Base-by-base conservation (phyloP, 2,329 filamentous ascomycete genomes). In the Celoporthe dispersa region DNA sequence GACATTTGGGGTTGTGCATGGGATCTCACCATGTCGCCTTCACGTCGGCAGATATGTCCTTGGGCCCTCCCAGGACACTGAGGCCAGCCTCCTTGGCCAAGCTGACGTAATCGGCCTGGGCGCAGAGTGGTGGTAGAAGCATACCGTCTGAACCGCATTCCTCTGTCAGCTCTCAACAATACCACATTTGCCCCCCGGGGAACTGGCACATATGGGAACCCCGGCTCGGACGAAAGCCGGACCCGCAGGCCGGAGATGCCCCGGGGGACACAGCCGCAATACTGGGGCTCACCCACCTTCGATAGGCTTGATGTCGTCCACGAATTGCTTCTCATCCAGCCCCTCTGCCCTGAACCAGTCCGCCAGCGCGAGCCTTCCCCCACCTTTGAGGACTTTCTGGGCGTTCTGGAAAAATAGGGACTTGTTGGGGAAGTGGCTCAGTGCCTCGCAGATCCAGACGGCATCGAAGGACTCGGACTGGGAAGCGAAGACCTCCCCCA, bases 381-480 rank as follows among this genome's bases (percentile, higher is more conserved):
- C 84, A 0, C 78, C 69, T 51, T 80, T 83, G 64, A 90, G 78
- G 44, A 89, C 78, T 62, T 78, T 79, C 39, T 79, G 79, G 1
- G 84, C 83, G 71, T 88, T 89, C 35, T 78, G 76, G 75, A 89
- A 89, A 78, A 90, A 90, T 2, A 88, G 78, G 1, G 81, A 79
- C 76, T 90, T 90, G 75, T 89, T 82, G 0, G 87, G 86, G 69
- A 90, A 84, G 76, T 90, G 87, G 73, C 85, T 88, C 70, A 90
- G 81, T 2, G 87, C 87, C 76, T 90, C 87, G 64, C 85, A 87
- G 76, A 90, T 88, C 87, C 87, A 90, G 31, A 90, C 86, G 59
- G 81, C 82, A 73, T 89, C 86, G 73, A 89, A 89, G 1, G 73
- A 76, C 64, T 75, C 77, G 39, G 75, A 75, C 44, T 78, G 78